A percentile compares a stretch with the other conserved stretches of the same genome.
These are phyloP conservation scores for Moricandia arvensis DNA, from an alignment of 345 rosid genomes.

Conservation along the genomic window DNA sequence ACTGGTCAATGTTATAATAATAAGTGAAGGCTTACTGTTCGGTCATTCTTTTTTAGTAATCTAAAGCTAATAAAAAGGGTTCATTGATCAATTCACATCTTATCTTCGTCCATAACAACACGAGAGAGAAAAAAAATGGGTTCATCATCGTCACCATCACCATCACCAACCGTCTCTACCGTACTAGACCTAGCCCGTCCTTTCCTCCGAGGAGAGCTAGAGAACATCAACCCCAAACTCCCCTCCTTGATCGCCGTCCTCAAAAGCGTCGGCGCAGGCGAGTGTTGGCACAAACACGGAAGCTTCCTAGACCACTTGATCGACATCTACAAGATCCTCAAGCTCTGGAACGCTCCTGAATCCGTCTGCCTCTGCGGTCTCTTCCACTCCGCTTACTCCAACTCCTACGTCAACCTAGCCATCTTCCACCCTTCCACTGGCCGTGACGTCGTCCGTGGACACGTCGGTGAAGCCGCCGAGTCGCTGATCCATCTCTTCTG, in stretches of 20 bases:
- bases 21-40: background rate
- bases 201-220: slow-evolving; percentile 88
- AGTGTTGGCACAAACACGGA: slow-evolving; percentile 99
- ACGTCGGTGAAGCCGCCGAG: slow-evolving; percentile 85
- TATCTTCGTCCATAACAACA: background rate
- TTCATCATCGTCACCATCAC: slow-evolving; percentile 29
- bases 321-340: slow-evolving; percentile 78
- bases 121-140: slow-evolving; percentile 17
- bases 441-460: slow-evolving; percentile 70
- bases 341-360: slow-evolving; percentile 77
- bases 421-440: slow-evolving; percentile 85
- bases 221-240: slow-evolving; percentile 53
- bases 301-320: slow-evolving; percentile 84
- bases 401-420: slow-evolving; percentile 86
- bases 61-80: background rate
- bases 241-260: slow-evolving; percentile 66
- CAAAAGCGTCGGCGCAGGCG: slow-evolving; percentile 92
- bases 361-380: slow-evolving; percentile 81
- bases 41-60: background rate
- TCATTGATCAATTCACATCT: background rate
- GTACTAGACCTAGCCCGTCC: slow-evolving; percentile 68
- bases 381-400: slow-evolving; percentile 94
- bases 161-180: slow-evolving; percentile 21
- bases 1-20: background rate
- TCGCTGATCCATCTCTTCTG: slow-evolving; percentile 82